Evolutionary conservation across 495 filamentous ascomycete species (phyloP), one percentile per base, ranked within the genome.

Genomic region (Aspergillus mulundensis): DNA sequence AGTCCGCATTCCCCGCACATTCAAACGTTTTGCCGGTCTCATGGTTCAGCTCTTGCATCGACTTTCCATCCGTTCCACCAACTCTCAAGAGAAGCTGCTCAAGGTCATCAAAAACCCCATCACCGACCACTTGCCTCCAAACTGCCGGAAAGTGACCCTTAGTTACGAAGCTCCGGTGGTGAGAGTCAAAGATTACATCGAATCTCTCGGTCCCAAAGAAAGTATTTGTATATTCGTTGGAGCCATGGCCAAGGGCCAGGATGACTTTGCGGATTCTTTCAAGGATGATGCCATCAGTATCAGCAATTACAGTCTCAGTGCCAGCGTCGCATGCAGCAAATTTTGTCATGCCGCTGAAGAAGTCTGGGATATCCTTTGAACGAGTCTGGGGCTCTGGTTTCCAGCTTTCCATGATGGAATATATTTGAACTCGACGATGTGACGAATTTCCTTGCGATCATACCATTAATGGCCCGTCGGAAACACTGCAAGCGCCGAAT

Each of bases 1-100:
- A 11, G 94, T 98, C 39, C 90, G 94, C 58, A 97, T 98, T 59
- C 94, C 94, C 24, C 86, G 94, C 59, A 98, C 94, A 0, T 98
- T 98, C 78, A 98, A 98, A 80, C 91, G 94, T 43, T 98, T 97
- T 65, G 93, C 94, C 25, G 94, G 94, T 67, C 76, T 97, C 59
- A 98, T 97, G 94, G 94, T 98, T 36, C 94, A 98, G 75, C 81
- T 97, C n/a, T 86, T 98, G 14, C 94, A 98, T 72, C 89, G 91
- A 28, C 85, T 96, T 25, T 94, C 90, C 28, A 98, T 98, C 66
- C 89, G 94, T 62, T 95, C 92, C 46, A 91, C 91, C 60, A 90
- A 91, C 61, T 96, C 92, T 8, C 90, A 95, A 61, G 94, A 98
- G 73, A 98, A 98, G 75, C 84, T 98, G 30, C 81, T 98, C 50